A percentile compares a stretch with the other conserved stretches of the same genome.
phyloP scores from a whole-genome alignment of 768 basidiomycete species.

The Lactarius quietus region DNA sequence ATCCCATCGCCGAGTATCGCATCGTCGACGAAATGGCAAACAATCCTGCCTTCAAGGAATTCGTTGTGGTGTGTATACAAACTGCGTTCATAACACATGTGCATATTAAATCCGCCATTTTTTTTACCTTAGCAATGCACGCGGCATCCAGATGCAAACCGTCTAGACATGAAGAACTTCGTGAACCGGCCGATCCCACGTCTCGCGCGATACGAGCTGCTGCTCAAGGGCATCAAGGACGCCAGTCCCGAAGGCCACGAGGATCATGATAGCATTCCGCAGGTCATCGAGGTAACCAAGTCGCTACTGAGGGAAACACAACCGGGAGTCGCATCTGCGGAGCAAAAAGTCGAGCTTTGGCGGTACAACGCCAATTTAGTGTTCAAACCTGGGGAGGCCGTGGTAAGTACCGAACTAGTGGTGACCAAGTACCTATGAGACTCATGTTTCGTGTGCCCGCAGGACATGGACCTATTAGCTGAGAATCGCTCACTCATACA shows the following conservation, averaged over 20 bases:
- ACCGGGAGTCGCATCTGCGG: slow-evolving; percentile 79
- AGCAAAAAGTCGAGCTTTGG: slow-evolving; percentile 90
- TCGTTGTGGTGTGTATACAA: slow-evolving; percentile 63
- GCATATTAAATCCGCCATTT: neutral
- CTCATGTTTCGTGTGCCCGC: neutral
- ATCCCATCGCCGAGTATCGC: slow-evolving; percentile 84
- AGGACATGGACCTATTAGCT: slow-evolving; percentile 88
- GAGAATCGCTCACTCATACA: slow-evolving; percentile 81
- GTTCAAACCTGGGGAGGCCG: slow-evolving; percentile 73
- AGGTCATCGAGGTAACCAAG: slow-evolving; percentile 84
- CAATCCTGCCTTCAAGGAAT: slow-evolving; percentile 74
- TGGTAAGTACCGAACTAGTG: slow-evolving; percentile 39
- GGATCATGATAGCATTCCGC: slow-evolving; percentile 78
- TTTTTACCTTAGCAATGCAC: slow-evolving; percentile 39
- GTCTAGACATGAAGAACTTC: slow-evolving; percentile 90
- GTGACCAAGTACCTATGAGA: neutral
- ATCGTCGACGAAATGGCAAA: slow-evolving; percentile 86
- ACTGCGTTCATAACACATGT: neutral
- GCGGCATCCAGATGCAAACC: slow-evolving; percentile 72
- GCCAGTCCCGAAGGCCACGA: slow-evolving; percentile 71
- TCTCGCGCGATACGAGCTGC: slow-evolving; percentile 80
- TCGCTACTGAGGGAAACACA: slow-evolving; percentile 84
- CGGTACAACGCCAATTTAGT: slow-evolving; percentile 73
- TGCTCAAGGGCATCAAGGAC: slow-evolving; percentile 77
- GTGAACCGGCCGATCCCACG: slow-evolving; percentile 90